Base-by-base conservation (phyloP, 192 early-diverging fungal genomes). In the Podila horticola region DNA sequence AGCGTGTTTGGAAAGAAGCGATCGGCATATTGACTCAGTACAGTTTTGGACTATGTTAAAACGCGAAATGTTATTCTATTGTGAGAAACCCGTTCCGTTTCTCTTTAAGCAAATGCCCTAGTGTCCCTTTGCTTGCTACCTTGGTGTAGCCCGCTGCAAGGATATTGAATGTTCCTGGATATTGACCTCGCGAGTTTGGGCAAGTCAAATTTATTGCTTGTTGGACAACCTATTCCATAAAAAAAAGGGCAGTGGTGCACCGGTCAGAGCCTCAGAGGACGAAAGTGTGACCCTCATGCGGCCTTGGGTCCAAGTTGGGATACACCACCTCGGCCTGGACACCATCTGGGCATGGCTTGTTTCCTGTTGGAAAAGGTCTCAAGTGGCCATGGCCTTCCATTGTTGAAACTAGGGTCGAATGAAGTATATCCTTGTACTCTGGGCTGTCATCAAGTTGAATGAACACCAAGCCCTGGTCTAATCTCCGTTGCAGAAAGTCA, bases 91-190 rank as follows among this genome's bases (percentile, higher is more conserved):
- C n/a, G 15, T 2, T 19, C 5, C 33, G 11, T 26, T 20, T 33
- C 62, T 17, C 9, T 9, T 63, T 63, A 63, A 63, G 20, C 62
- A 15, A 41, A 48, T n/a, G 1, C 30, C 0, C 12, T 11, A 57
- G 33, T 1, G 11, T 20, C 38, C 31, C 22, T 57, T 75, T 24
- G 38, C 29, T 33, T 19, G 52, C 0, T 72, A 79, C 75, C 8
- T 67, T 72, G 15, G 26, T 30, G n/a, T 79, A 72, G 5, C 75
- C 75, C 7, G 62, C 15, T 3, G 75, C 59, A 12, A 79, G 66
- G n/a, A 79, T 67, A 33, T 72, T 79, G 15, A 15, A 31, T 36
- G 50, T 30, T 19, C 58, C 38, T 10, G 20, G 51, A 24, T n/a
- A 58, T 67, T 59, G 64, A 17, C 41, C 51, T 5, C 52, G 19